phyloP scores from a whole-genome alignment of 2,329 filamentous ascomycete species.

The Fusarium sambucinum region DNA sequence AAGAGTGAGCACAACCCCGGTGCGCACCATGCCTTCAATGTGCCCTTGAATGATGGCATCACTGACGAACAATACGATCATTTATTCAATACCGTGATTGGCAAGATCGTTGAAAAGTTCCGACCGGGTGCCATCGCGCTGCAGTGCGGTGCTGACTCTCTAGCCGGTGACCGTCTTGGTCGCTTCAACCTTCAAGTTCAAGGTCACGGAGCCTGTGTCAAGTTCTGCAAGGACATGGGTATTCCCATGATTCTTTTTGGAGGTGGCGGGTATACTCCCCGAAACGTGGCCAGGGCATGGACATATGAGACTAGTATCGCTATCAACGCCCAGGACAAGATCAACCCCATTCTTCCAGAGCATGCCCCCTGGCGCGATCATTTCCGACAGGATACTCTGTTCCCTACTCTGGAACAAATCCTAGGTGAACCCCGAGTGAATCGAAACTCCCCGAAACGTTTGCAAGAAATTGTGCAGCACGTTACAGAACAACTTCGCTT shows the following conservation, averaged over 20 bases:
- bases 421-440: conserved; percentile 78
- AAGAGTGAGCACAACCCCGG: conserved; percentile 86
- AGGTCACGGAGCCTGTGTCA: conserved; percentile 91
- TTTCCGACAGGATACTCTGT: conserved; percentile 88
- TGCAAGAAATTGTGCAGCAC: conserved; percentile 80
- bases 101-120: conserved; percentile 82
- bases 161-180: conserved; percentile 92
- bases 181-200: conserved; percentile 97
- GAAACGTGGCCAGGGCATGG: conserved; percentile 97
- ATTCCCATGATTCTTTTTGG: conserved; percentile 91
- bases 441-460: conserved; percentile 80
- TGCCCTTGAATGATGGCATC: conserved; percentile 90
- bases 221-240: conserved; percentile 83
- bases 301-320: conserved; percentile 95
- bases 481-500: conserved; percentile 89
- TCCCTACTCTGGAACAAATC: conserved; percentile 84
- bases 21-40: conserved; percentile 89
- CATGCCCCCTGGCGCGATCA: conserved; percentile 89
- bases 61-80: conserved; percentile 88
- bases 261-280: conserved; percentile 94
- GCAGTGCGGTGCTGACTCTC: conserved; percentile 94
- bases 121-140: conserved; percentile 91
- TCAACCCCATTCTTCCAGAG: conserved; percentile 78
- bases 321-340: conserved; percentile 77
- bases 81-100: conserved; percentile 86